phyloP scores from a whole-genome alignment of 768 basidiomycete species.

The Trametes cinnabarina region DNA sequence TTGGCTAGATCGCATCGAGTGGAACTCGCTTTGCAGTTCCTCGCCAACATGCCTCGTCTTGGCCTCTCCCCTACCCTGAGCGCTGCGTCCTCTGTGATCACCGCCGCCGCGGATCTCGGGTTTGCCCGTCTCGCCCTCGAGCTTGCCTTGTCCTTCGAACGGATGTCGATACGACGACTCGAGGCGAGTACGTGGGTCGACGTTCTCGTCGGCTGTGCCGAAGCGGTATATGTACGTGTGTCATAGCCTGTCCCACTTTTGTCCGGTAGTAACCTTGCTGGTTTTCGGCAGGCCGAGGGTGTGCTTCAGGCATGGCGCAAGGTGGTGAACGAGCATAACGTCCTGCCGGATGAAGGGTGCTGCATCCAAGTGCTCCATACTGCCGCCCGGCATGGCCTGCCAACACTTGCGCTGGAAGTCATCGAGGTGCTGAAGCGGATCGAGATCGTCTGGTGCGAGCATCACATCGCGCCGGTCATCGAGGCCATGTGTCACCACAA shows the following conservation, averaged over 20 bases:
- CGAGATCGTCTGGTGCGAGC: conserved; percentile 53
- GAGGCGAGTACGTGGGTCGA: conserved; percentile 58
- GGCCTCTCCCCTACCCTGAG: conserved; percentile 50
- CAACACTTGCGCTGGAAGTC: conserved; percentile 66
- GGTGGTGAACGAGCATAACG: conserved; percentile 47
- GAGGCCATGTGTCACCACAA: conserved; percentile 65
- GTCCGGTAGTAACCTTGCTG: background rate
- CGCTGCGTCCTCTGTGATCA: conserved; percentile 52
- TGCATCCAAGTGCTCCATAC: conserved; percentile 68
- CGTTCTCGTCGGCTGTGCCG: conserved; percentile 64
- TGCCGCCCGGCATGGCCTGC: conserved; percentile 69
- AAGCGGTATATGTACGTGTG: conserved; percentile 62
- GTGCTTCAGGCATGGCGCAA: conserved; percentile 61
- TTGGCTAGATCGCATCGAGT: conserved; percentile 48
- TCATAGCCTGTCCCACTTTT: background rate
- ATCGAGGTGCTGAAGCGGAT: conserved; percentile 53
- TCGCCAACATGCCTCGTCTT: conserved; percentile 55
- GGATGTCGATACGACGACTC: conserved; percentile 50
- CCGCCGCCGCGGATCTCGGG: conserved; percentile 50
- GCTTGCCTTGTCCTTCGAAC: conserved; percentile 60
- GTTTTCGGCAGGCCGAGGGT: conserved; percentile 56
- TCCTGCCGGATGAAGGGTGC: conserved; percentile 73
- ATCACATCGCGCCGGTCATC: conserved; percentile 76
- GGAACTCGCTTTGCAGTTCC: conserved; percentile 61
- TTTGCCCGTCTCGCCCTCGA: conserved; percentile 71